Percentiles rank a stretch among this genome's conserved stretches.
These are phyloP conservation scores for Trichoderma erinaceum DNA, from an alignment of 495 filamentous ascomycete species.

Conservation along the genomic window DNA sequence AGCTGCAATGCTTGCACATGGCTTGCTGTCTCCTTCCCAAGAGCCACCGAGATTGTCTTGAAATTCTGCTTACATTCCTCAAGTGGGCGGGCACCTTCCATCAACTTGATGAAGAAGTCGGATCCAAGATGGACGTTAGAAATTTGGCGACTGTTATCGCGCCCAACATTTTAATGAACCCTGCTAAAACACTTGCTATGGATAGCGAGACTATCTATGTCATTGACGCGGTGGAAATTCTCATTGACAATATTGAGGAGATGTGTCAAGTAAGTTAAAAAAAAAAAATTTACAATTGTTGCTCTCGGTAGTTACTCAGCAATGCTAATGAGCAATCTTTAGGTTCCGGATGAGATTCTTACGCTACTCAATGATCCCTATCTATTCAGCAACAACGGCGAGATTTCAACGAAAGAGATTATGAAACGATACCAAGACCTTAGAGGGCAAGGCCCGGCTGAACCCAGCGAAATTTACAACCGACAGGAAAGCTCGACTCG, in stretches of 20 bases:
- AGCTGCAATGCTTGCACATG: conserved; percentile 79
- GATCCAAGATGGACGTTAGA: conserved; percentile 98
- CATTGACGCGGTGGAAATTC: conserved; percentile 80
- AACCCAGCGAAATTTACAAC: conserved; percentile 50
- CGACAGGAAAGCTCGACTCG: conserved; percentile 41
- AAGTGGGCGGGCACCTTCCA: conserved; percentile 98
- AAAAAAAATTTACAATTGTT: background rate
- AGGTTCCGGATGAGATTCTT: conserved; percentile 91
- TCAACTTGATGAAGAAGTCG: conserved; percentile 83
- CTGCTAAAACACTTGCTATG: conserved; percentile 53
- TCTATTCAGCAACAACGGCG: conserved; percentile 71
- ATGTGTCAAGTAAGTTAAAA: conserved; percentile 82
- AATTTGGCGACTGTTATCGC: conserved; percentile 98
- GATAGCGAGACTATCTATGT: conserved; percentile 83
- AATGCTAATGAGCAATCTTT: conserved; percentile 9
- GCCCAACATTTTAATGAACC: conserved; percentile 85
- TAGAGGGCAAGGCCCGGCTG: conserved; percentile 51
- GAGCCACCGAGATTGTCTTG: conserved; percentile 84
- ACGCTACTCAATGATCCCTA: conserved; percentile 75
- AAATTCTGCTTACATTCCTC: conserved; percentile 92
- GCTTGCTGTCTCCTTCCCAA: conserved; percentile 93
- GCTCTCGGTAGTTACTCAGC: conserved; percentile 10
- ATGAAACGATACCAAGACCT: conserved; percentile 82
- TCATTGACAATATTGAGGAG: conserved; percentile 88
- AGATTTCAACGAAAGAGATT: conserved; percentile 96